Conservation (phyloP, 2,329 filamentous ascomycete species). For the Cryphonectria carpinicola region DNA sequence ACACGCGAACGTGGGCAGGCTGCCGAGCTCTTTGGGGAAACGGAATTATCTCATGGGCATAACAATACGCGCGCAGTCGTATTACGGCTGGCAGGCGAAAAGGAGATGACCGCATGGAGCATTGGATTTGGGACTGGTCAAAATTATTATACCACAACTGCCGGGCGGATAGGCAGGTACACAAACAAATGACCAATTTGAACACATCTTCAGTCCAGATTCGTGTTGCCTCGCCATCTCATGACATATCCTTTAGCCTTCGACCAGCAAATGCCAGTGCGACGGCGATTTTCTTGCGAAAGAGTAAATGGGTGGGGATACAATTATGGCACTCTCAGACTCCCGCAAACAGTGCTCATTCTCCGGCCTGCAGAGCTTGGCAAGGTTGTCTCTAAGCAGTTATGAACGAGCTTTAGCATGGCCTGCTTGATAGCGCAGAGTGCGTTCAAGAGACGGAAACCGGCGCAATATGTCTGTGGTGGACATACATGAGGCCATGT, state of each 20-base stretch:
- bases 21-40: background rate
- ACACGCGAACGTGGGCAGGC: background rate
- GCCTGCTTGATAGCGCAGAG: background rate
- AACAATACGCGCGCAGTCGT: background rate
- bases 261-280: background rate
- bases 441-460: background rate
- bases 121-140: constrained; percentile 7
- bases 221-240: background rate
- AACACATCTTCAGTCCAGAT: constrained; percentile 2
- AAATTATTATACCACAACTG: constrained; percentile 24
- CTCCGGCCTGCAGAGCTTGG: background rate
- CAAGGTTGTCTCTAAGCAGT: background rate
- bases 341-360: background rate
- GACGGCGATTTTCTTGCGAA: background rate
- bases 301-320: background rate
- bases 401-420: background rate
- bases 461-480: background rate
- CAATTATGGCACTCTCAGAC: background rate
- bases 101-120: constrained; percentile 2
- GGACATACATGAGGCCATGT: background rate
- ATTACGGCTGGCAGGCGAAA: background rate
- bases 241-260: background rate
- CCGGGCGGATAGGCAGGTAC: constrained; percentile 18
- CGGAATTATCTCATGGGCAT: background rate
- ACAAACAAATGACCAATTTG: constrained; percentile 19